Conservation (phyloP, 306 rosid genomes). For the Cucurbita ficifolia region DNA sequence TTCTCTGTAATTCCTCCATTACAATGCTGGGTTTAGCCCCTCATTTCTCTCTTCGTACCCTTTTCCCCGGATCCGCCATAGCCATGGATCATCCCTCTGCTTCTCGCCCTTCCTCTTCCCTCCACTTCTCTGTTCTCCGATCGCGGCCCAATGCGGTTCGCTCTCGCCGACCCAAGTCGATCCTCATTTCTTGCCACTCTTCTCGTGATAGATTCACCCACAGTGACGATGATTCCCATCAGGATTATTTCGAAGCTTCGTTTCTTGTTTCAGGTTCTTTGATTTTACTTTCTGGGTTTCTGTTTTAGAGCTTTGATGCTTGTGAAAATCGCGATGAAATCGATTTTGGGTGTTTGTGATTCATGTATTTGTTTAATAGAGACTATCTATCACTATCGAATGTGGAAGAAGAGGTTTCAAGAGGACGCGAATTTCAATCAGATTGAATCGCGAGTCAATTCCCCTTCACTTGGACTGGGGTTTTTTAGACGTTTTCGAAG, state of each 20-base stretch:
- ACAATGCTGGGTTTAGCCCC: constrained; percentile 20
- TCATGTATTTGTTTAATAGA: constrained; percentile 26
- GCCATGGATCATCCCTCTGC: constrained; percentile 31
- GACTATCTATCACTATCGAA: constrained; percentile 56
- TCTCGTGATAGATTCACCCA: constrained; percentile 35
- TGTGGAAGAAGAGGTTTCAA: constrained; percentile 53
- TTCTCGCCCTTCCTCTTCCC: constrained; percentile 18
- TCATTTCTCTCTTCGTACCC: constrained; percentile 14
- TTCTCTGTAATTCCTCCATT: background rate
- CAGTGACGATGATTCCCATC: constrained; percentile 28
- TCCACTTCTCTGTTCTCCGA: constrained; percentile 13
- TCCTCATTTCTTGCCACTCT: constrained; percentile 43
- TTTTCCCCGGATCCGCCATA: constrained; percentile 16
- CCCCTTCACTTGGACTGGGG: constrained; percentile 24
- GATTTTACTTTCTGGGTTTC: background rate
- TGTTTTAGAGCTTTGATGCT: background rate
- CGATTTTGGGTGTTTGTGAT: background rate
- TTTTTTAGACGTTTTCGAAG: constrained; percentile 58
- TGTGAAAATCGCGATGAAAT: background rate
- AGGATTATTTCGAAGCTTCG: constrained; percentile 67
- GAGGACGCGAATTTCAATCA: constrained; percentile 23
- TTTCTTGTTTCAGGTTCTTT: constrained; percentile 66
- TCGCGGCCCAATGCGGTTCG: constrained; percentile 14
- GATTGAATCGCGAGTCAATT: constrained; percentile 13
- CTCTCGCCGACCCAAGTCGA: constrained; percentile 21